phyloP scores from a whole-genome alignment of 371 early-diverging fungal genomes.

The Zychaea mexicana region DNA sequence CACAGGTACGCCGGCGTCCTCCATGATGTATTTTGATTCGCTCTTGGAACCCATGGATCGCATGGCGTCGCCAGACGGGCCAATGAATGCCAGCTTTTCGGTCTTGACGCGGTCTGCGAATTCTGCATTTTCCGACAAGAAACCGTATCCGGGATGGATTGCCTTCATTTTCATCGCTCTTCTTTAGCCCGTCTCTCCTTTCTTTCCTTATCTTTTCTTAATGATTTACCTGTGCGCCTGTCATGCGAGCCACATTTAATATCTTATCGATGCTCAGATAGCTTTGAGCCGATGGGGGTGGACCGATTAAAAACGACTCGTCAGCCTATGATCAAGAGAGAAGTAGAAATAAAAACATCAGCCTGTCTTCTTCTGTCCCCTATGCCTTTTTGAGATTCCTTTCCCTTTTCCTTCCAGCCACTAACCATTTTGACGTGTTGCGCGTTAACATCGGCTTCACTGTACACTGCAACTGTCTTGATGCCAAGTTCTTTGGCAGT shows the following conservation, averaged over 20 bases:
- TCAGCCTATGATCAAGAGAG: conserved; percentile 69
- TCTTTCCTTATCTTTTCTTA: background rate
- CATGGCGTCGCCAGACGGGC: conserved; percentile 93
- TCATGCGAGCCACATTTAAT: conserved; percentile 76
- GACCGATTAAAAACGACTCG: conserved; percentile 91
- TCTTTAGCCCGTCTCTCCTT: background rate
- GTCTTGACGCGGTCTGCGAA: conserved; percentile 82
- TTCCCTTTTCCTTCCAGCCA: background rate
- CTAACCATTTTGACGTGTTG: conserved; percentile 78
- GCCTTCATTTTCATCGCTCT: conserved; percentile 50
- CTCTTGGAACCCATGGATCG: conserved; percentile 95
- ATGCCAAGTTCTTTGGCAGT: conserved; percentile 91
- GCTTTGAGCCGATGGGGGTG: conserved; percentile 82
- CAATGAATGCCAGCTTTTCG: conserved; percentile 83
- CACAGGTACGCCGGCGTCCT: conserved; percentile 85
- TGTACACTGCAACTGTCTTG: conserved; percentile 95
- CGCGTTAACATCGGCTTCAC: conserved; percentile 88
- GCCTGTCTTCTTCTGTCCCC: too few species aligned
- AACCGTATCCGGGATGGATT: conserved; percentile 96
- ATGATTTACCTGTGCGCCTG: conserved; percentile 82
- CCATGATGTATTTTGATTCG: conserved; percentile 92
- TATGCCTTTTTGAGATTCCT: background rate
- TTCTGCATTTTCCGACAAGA: conserved; percentile 93
- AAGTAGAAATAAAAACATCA: background rate
- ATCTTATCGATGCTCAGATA: conserved; percentile 90